Conservation (phyloP, 345 rosid species). For the Bruguiera sexangula region DNA sequence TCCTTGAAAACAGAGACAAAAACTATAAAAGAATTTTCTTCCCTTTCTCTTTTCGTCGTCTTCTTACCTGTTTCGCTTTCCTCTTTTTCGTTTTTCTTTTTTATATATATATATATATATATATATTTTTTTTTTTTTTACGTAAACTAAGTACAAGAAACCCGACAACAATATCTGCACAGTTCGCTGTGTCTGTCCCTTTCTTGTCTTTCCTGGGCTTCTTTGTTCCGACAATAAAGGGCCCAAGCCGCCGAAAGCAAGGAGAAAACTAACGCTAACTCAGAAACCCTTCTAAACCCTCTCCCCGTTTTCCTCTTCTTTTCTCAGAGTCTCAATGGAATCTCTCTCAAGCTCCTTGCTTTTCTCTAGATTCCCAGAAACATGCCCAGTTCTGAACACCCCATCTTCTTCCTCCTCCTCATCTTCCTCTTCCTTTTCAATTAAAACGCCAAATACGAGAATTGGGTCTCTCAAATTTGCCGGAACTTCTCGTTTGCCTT, state of each 20-base stretch:
- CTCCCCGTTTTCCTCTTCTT: not conserved
- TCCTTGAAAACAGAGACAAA: no score
- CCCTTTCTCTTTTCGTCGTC: no score
- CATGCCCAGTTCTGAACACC: constrained; percentile 20
- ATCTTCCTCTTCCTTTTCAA: constrained; percentile 31
- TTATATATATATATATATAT: no score
- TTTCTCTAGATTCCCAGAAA: constrained; percentile 39
- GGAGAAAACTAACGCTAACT: not conserved
- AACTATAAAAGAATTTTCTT: no score
- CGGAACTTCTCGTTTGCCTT: constrained; percentile 21
- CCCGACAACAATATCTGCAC: no score
- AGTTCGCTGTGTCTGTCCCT: no score
- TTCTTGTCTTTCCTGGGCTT: no score
- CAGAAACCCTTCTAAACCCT: not conserved
- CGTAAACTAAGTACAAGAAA: no score
- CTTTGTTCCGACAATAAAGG: not conserved
- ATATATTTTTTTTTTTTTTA: no score
- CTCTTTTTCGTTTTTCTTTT: no score
- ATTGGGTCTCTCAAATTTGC: constrained; percentile 43
- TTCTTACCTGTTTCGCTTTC: no score
- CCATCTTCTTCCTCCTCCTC: constrained; percentile 25
- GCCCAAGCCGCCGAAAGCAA: not conserved
- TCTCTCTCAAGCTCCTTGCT: constrained; percentile 39
- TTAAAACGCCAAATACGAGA: constrained; percentile 27
- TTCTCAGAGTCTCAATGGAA: constrained; percentile 42